Percentiles rank a stretch among this genome's conserved stretches.
These are phyloP conservation scores for Fonsecaea monophora DNA, from an alignment of 2,329 filamentous ascomycete genomes.

Conservation along the genomic window DNA sequence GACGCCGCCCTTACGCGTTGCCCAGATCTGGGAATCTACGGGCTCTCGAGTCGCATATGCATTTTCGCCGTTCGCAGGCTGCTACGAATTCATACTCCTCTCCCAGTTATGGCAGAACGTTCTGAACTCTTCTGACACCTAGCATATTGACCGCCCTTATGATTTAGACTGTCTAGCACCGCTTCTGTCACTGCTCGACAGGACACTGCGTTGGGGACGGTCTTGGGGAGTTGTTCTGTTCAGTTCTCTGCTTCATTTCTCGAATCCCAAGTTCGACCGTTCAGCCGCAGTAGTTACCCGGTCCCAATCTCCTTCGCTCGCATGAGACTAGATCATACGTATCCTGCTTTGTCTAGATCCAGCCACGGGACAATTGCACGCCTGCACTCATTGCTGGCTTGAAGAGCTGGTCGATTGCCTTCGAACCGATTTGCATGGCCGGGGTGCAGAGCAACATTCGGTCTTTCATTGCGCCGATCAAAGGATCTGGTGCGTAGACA, in stretches of 20 bases:
- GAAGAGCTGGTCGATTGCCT: constrained; percentile 16
- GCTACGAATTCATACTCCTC: constrained; percentile 10
- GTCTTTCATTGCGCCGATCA: constrained; percentile 38
- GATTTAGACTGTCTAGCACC: constrained; percentile 1
- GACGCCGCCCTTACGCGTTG: constrained; percentile 11
- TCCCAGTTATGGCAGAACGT: constrained; percentile 9
- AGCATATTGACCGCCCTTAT: constrained; percentile 8
- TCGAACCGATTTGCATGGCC: constrained; percentile 37
- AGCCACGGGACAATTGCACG: not conserved
- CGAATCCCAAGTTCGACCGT: constrained; percentile 7
- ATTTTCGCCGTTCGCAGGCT: constrained; percentile 20
- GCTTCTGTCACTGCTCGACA: constrained; percentile 15
- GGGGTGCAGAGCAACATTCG: constrained; percentile 39
- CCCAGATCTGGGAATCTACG: constrained; percentile 16
- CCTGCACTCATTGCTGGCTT: constrained; percentile 19
- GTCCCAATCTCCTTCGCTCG: constrained; percentile 14
- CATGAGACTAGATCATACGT: constrained; percentile 22
- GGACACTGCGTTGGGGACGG: constrained; percentile 19
- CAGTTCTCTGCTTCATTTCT: constrained; percentile 13
- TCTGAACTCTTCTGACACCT: constrained; percentile 1
- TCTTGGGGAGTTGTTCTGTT: constrained; percentile 11
- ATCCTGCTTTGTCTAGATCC: not conserved
- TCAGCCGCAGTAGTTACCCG: constrained; percentile 20
- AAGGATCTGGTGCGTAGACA: constrained; percentile 37
- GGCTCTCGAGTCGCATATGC: constrained; percentile 14